Percentiles rank a stretch among this genome's conserved stretches.
Evolutionary conservation across 257 asterid genomes (phyloP).

Genomic region (Verbena officinalis): DNA sequence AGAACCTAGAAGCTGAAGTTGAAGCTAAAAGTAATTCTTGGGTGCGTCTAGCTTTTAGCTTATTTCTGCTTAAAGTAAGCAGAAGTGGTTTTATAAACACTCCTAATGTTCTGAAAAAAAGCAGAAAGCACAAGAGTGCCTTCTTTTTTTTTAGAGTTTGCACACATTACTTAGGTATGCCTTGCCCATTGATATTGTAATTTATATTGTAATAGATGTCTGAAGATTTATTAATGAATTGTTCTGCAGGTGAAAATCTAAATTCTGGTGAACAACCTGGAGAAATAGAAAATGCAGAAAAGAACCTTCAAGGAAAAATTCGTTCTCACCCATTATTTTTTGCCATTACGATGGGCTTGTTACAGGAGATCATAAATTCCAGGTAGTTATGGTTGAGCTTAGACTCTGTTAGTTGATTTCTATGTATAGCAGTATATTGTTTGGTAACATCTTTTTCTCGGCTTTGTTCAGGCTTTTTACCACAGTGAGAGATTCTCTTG

Average conservation of each 20-base stretch:
- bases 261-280: conserved; percentile 41
- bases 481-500: conserved; percentile 98
- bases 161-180: too few relatives aligned
- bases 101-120: too few relatives aligned
- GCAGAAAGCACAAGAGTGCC: too few relatives aligned
- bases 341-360: conserved; percentile 79
- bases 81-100: too few relatives aligned
- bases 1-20: too few relatives aligned
- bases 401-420: conserved; percentile 7
- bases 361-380: conserved; percentile 94
- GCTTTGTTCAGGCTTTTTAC: conserved; percentile 79
- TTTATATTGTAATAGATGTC: not conserved
- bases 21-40: too few relatives aligned
- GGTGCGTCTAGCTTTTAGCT: too few relatives aligned
- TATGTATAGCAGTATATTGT: conserved; percentile 18
- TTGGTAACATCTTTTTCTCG: conserved; percentile 11
- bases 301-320: conserved; percentile 45
- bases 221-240: conserved; percentile 20
- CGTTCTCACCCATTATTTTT: conserved; percentile 80
- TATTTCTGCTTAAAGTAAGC: too few relatives aligned
- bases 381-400: conserved; percentile 49
- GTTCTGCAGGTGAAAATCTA: conserved; percentile 47
- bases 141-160: too few relatives aligned
- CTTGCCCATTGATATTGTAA: too few relatives aligned
- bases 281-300: conserved; percentile 36